A percentile compares a stretch with the other conserved stretches of the same genome.
Conservation (phyloP, 768 basidiomycete species). For the Rhizopogon vinicolor region DNA sequence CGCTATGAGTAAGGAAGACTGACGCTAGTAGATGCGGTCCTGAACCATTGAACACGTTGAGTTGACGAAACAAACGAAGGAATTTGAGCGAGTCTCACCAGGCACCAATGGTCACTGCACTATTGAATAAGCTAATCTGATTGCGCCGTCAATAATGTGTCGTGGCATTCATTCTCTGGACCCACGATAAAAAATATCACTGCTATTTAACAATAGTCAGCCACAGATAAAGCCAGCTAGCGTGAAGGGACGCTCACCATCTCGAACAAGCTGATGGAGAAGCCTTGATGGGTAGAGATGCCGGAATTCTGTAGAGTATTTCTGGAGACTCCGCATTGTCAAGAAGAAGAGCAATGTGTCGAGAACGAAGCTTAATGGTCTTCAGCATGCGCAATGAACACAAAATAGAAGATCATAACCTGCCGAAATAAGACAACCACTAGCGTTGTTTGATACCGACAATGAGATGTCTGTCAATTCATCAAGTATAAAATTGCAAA, state of each 20-base stretch:
- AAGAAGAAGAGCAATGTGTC: slow-evolving; percentile 6
- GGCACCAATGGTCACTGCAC: neutral
- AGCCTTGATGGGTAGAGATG: slow-evolving; percentile 6
- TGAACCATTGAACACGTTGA: neutral
- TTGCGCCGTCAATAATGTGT: neutral
- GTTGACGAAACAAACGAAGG: neutral
- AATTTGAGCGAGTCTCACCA: slow-evolving; percentile 3
- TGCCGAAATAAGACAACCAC: slow-evolving; percentile 7
- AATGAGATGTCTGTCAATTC: neutral
- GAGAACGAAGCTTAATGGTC: slow-evolving; percentile 9
- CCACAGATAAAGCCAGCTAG: neutral
- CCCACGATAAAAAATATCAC: slow-evolving; percentile 2
- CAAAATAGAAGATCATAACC: neutral
- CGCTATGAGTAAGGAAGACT: neutral
- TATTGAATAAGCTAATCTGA: slow-evolving; percentile 4
- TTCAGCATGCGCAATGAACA: neutral
- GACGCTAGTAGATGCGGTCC: neutral
- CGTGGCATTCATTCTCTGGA: neutral
- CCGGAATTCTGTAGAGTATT: neutral
- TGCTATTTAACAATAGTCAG: neutral
- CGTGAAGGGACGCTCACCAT: slow-evolving; percentile 11
- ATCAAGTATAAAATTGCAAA: neutral
- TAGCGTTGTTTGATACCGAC: neutral
- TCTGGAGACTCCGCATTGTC: slow-evolving; percentile 5
- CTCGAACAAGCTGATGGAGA: slow-evolving; percentile 13